Conservation (phyloP, 208 protist genomes). For the Trypanosoma scelopori region DNA sequence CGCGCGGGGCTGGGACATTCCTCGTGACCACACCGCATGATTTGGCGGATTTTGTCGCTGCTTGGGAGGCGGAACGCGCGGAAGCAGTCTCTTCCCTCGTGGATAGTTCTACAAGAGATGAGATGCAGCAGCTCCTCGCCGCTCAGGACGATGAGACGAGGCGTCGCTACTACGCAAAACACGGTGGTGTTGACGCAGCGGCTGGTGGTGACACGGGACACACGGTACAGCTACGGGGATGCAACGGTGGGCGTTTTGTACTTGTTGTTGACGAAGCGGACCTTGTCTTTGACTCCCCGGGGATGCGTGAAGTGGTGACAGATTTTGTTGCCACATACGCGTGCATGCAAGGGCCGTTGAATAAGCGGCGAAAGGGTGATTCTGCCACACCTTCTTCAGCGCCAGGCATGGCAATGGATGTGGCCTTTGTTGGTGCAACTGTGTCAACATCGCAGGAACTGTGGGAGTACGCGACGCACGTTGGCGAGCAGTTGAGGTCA, state of each 20-base stretch:
- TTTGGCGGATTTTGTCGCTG: slow-evolving; percentile 48
- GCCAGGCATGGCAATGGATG: slow-evolving; percentile 42
- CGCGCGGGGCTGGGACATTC: slow-evolving; percentile 70
- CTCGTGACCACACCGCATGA: slow-evolving; percentile 83
- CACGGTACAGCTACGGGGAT: slow-evolving; percentile 16
- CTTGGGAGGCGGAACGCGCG: slow-evolving; percentile 20
- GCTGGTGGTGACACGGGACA: neutral
- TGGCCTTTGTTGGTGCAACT: slow-evolving; percentile 86
- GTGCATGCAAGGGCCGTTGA: neutral
- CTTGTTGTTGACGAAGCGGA: slow-evolving; percentile 90
- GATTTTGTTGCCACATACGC: slow-evolving; percentile 36
- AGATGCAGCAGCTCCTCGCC: slow-evolving; percentile 34
- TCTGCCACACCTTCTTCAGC: neutral
- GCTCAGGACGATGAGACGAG: slow-evolving; percentile 59
- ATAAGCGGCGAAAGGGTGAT: slow-evolving; percentile 12
- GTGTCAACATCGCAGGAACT: slow-evolving; percentile 63
- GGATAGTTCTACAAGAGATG: neutral
- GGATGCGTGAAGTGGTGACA: slow-evolving; percentile 55
- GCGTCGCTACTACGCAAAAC: slow-evolving; percentile 36
- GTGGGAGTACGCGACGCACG: slow-evolving; percentile 34
- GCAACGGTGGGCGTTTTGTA: slow-evolving; percentile 46
- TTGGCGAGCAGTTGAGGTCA: slow-evolving; percentile 28
- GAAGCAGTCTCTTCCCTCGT: neutral
- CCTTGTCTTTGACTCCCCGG: slow-evolving; percentile 65
- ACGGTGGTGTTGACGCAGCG: neutral